Base-by-base conservation (phyloP, 768 basidiomycete species). In the Termitomyces sp. region DNA sequence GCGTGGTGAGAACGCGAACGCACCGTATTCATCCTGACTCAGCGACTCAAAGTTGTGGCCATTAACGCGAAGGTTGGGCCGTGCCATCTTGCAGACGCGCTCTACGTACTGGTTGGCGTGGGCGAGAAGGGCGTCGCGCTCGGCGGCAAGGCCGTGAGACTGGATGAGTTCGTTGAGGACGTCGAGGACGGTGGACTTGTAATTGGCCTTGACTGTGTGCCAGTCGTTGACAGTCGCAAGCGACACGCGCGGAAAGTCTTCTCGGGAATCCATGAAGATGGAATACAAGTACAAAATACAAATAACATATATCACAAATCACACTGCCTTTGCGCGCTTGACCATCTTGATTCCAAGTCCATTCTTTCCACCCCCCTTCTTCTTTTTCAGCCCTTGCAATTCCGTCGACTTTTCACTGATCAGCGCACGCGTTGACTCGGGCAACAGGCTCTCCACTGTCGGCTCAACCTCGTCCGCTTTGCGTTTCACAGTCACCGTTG, bases 401-500 rank as follows among this genome's bases (percentile, higher is more conserved):
- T 74, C 69, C 25, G 76, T 72, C 2, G 76, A 71, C 69, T 85
- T 85, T 36, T 83, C 73, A 20, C 71, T 73, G 25, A 91, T 81
- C 61, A 90, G 69, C n/a, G 83, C 76, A 37, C 83, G 81, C 6
- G 86, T 81, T 25, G 85, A 80, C 52, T 87, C 88, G 3, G 90
- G 85, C 37, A 94, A 75, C 0, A 94, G 77, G 59, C 81, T 86
- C 60, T 85, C 80, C 60, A 92, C 69, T 12, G 86, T 82, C 1
- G 92, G 92, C 66, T 94, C 92, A 25, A 81, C 70, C n/a, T 86
- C 85, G 31, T 87, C 91, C 6, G 92, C 92, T 70, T 93, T 94
- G 56, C 93, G 86, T 76, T 95, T 95, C 42, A 94, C 81, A n/a
- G 91, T 92, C 53, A 94, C 73, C 3, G 79, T 66, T 29, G 71